Conservation (phyloP, 176 grass and related monocot species). For the Rhynchospora breviuscula region DNA sequence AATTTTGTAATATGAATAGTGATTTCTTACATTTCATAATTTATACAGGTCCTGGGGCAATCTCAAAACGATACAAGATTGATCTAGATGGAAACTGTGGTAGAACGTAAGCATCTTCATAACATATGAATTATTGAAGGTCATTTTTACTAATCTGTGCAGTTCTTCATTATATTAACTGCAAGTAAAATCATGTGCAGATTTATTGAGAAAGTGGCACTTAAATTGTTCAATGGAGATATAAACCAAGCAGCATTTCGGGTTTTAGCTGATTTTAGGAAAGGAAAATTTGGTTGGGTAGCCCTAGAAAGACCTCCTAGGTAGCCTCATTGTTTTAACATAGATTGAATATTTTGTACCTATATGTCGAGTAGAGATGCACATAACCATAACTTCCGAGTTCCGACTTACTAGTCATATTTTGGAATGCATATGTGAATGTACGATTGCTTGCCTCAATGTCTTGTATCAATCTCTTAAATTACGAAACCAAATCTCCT, state of each 20-base stretch:
- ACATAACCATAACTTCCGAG: neutral
- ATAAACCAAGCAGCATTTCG: conserved; percentile 69
- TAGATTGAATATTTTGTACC: neutral
- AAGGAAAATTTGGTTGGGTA: conserved; percentile 87
- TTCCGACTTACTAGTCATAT: neutral
- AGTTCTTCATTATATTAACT: neutral
- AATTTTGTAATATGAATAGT: neutral
- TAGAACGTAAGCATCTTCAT: conserved; percentile 48
- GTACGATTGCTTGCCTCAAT: neutral
- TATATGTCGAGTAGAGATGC: neutral
- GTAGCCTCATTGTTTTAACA: conserved; percentile 16
- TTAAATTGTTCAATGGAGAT: conserved; percentile 81
- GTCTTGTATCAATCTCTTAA: neutral
- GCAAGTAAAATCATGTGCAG: conserved; percentile 35
- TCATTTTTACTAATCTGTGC: neutral
- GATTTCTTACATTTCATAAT: neutral
- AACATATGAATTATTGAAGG: conserved; percentile 9
- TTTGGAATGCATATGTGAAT: neutral
- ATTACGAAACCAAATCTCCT: neutral
- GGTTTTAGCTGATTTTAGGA: conserved; percentile 77
- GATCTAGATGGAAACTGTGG: conserved; percentile 64
- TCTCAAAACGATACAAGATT: conserved; percentile 65
- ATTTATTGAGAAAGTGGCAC: conserved; percentile 73
- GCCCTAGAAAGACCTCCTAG: conserved; percentile 81
- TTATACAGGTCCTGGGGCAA: conserved; percentile 58